These are phyloP conservation scores for Pezicula radicicola DNA, from an alignment of 2,329 filamentous ascomycete species.

Conservation along the genomic window DNA sequence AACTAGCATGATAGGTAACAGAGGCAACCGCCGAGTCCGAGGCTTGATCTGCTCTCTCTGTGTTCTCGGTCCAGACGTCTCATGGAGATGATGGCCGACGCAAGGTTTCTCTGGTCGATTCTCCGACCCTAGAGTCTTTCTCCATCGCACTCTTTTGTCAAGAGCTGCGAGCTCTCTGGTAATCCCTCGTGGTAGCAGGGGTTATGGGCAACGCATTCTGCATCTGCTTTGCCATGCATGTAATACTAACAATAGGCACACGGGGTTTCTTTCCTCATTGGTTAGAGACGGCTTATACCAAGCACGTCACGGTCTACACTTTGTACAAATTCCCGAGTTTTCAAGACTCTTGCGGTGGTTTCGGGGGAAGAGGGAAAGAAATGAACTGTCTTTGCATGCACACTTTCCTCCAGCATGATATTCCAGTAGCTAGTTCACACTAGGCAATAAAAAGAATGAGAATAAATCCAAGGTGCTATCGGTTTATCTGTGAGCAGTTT, in stretches of 20 bases:
- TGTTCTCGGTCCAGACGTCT: background rate
- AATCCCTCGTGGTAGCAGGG: background rate
- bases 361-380: slow-evolving; percentile 6
- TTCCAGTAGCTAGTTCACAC: slow-evolving; percentile 16
- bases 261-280: slow-evolving; percentile 14
- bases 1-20: background rate
- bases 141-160: background rate
- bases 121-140: background rate
- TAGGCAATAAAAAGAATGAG: slow-evolving; percentile 18
- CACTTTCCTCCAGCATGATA: slow-evolving; percentile 19
- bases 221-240: slow-evolving; percentile 20
- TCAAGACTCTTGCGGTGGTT: slow-evolving; percentile 16
- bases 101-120: too few relatives aligned
- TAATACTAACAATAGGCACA: slow-evolving; percentile 24
- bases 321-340: slow-evolving; percentile 27
- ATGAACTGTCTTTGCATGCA: slow-evolving; percentile 17
- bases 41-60: slow-evolving; percentile 10
- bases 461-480: background rate
- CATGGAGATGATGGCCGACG: too few relatives aligned
- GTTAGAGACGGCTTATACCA: slow-evolving; percentile 9
- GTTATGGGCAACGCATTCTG: slow-evolving; percentile 8
- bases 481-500: background rate
- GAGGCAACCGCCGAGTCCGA: slow-evolving; percentile 18
- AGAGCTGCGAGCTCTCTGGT: background rate
- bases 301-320: slow-evolving; percentile 14